Evolutionary conservation across 2,329 filamentous ascomycete genomes (phyloP), one percentile per base, ranked within the genome.

Genomic region (Cladosporium sp.): DNA sequence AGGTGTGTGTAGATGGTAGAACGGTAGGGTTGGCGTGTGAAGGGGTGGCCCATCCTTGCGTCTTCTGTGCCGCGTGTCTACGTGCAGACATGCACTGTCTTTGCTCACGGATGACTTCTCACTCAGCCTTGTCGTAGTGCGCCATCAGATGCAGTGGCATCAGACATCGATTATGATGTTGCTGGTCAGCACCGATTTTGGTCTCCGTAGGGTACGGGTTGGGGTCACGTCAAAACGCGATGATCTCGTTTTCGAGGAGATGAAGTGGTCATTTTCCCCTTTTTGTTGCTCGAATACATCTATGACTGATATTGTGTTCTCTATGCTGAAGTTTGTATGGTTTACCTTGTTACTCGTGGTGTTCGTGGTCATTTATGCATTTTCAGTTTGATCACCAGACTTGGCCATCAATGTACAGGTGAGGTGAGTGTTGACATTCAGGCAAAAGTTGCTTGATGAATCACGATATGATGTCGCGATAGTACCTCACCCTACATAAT

Each of bases 251-350:
- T 21, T 11, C 40, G 3, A 3, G 4, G n/a, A n/a, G 3, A 18
- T 5, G 21, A 21, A 11, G 12, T 21, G 40, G 7, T 46, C n/a
- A 21, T 4, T 5, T 4, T 46, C 40, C 5, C 8, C 0, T 21
- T 21, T 7, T 21, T 16, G n/a, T 5, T 46, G 3, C 10, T 46
- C 10, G 18, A 0, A 0, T 3, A 3, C 14, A 44, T 44, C 5
- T n/a, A 1, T n/a, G 18, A 7, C 2, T n/a, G 3, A 3, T 44
- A 1, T 16, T 2, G 1, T 1, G 2, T 16, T 40, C 12, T 40
- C 2, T 18, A 40, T 18, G 3, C 37, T 37, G 33, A 18, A 7
- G 1, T 14, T 7, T 6, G 35, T 37, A 16, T 16, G 35, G 3
- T 16, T 37, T 16, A 2, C n/a, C 6, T 18, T n/a, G 4, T n/a